Evolutionary conservation across 306 rosid species (phyloP).

Genomic region (Pachyrhizus erosus): DNA sequence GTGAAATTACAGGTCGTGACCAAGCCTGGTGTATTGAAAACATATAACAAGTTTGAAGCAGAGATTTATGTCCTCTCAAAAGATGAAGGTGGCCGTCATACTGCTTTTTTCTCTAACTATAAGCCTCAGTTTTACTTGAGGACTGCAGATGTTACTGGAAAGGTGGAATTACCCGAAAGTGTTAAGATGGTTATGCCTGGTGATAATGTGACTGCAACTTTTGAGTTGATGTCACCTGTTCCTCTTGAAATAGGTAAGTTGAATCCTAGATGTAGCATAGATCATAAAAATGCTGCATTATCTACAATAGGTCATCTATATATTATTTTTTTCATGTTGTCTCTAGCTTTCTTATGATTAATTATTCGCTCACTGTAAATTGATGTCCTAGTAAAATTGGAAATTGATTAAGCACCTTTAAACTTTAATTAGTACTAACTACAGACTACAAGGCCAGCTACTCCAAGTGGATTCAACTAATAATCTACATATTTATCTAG

Average conservation of each 20-base stretch:
- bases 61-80: slow-evolving; percentile 93
- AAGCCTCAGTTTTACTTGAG: slow-evolving; percentile 91
- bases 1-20: slow-evolving; percentile 66
- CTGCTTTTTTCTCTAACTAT: slow-evolving; percentile 92
- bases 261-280: slow-evolving; percentile 16
- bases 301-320: slow-evolving; percentile 22
- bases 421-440: neutral
- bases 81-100: slow-evolving; percentile 97
- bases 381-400: neutral
- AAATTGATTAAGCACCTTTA: neutral
- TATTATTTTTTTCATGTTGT: neutral
- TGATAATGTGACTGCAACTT: slow-evolving; percentile 80
- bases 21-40: slow-evolving; percentile 77
- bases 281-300: slow-evolving; percentile 14
- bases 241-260: slow-evolving; percentile 85
- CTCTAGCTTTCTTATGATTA: neutral
- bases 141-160: slow-evolving; percentile 93
- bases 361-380: neutral
- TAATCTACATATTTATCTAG: neutral
- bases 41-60: slow-evolving; percentile 86
- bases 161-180: slow-evolving; percentile 74
- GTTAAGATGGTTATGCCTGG: slow-evolving; percentile 98
- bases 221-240: slow-evolving; percentile 82
- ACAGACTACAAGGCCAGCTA: neutral
- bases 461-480: neutral